Evolutionary conservation across 2,329 filamentous ascomycete genomes (phyloP).

Genomic region (Ophiostoma angusticollis): DNA sequence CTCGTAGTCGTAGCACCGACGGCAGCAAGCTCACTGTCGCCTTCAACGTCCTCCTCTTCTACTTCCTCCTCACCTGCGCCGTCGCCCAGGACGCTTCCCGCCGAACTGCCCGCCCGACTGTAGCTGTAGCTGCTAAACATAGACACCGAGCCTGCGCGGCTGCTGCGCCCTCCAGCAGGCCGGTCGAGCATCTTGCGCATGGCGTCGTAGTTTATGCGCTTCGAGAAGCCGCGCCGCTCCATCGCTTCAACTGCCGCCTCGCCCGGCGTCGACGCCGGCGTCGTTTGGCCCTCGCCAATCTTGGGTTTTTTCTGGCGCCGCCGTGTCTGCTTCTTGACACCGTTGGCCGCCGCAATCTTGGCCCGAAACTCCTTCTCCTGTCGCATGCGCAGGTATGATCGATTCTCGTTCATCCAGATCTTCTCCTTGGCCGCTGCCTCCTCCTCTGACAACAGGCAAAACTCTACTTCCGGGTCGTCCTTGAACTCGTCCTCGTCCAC

Average conservation of each 20-base stretch:
- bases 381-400: conserved; percentile 78
- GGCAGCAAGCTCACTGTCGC: too few species aligned
- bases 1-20: background rate
- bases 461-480: conserved; percentile 74
- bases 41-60: conserved; percentile 5
- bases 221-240: conserved; percentile 56
- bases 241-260: conserved; percentile 59
- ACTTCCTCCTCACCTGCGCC: conserved; percentile 6
- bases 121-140: conserved; percentile 30
- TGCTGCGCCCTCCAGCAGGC: conserved; percentile 20
- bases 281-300: conserved; percentile 54
- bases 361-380: conserved; percentile 71
- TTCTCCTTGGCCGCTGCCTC: conserved; percentile 77
- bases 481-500: conserved; percentile 75
- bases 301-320: conserved; percentile 41
- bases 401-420: conserved; percentile 91
- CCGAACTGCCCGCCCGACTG: conserved; percentile 23
- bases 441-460: conserved; percentile 59
- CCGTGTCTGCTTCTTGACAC: conserved; percentile 17
- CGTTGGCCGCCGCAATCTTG: conserved; percentile 35
- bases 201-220: conserved; percentile 62
- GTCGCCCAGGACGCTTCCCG: conserved; percentile 11
- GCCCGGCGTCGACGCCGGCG: conserved; percentile 52
- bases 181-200: conserved; percentile 45
- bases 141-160: conserved; percentile 33